Conservation (phyloP, 176 grass and related monocot genomes). For the Tillandsia leiboldiana region DNA sequence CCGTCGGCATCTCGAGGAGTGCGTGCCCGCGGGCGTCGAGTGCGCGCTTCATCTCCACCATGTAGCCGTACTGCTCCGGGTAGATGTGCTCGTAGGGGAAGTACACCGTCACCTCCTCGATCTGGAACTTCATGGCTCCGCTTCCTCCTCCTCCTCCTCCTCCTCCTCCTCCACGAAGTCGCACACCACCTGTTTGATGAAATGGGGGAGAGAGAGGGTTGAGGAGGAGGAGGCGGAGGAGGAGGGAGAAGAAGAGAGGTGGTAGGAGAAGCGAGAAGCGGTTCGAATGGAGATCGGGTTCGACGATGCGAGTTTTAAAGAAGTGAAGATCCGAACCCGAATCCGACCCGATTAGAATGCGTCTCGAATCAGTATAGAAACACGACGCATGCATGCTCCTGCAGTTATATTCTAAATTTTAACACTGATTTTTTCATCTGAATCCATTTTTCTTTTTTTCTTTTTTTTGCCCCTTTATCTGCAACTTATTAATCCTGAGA, state of each 20-base stretch:
- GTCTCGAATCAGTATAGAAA: no score
- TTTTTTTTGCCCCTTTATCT: no score
- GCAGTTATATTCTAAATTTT: no score
- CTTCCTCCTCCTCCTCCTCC: background rate
- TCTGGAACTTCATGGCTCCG: conserved; percentile 42
- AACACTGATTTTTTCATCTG: no score
- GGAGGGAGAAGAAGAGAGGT: background rate
- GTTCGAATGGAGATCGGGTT: no score
- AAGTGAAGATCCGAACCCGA: no score
- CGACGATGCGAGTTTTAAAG: no score
- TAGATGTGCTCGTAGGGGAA: conserved; percentile 92
- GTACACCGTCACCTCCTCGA: conserved; percentile 66
- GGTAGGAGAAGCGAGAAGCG: no score
- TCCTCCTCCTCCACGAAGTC: background rate
- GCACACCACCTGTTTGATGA: background rate
- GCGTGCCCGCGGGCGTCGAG: conserved; percentile 88
- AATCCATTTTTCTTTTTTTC: no score
- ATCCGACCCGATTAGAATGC: no score
- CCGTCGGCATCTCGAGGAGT: conserved; percentile 90
- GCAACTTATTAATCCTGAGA: no score
- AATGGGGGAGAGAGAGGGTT: background rate
- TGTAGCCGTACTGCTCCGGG: conserved; percentile 92
- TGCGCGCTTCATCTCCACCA: conserved; percentile 83
- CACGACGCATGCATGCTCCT: no score
- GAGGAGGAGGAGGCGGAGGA: background rate